Percentiles rank a stretch among this genome's conserved stretches.
These are phyloP conservation scores for Pichia scutulata DNA, from an alignment of 805 yeast genomes.

Conservation along the genomic window DNA sequence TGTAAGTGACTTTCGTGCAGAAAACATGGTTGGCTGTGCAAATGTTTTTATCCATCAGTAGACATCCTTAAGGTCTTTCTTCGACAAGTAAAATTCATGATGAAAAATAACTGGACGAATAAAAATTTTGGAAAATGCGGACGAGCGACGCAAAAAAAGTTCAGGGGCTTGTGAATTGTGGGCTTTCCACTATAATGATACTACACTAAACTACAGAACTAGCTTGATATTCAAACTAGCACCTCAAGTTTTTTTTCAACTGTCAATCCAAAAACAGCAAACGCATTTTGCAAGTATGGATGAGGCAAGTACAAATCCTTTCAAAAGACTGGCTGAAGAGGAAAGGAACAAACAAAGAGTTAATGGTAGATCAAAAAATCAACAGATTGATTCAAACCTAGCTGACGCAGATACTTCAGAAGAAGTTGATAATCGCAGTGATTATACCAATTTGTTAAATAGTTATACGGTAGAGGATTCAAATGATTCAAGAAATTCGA, in stretches of 20 bases:
- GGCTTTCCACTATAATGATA: too few species aligned
- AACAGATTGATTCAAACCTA: neutral
- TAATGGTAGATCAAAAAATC: neutral
- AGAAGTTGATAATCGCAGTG: neutral
- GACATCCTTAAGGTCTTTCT: neutral
- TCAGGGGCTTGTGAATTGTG: neutral
- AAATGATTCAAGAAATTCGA: neutral
- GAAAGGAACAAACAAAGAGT: neutral
- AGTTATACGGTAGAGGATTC: neutral
- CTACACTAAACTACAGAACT: neutral
- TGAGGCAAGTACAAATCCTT: constrained; percentile 4
- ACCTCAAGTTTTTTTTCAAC: neutral
- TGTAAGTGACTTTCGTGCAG: neutral
- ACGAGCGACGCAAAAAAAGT: neutral
- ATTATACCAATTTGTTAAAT: neutral
- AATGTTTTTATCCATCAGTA: neutral
- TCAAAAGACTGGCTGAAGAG: constrained; percentile 3
- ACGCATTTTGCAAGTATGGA: neutral
- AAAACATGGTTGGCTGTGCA: neutral
- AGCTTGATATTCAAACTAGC: neutral
- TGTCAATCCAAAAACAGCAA: too few species aligned
- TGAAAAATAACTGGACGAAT: neutral
- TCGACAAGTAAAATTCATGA: neutral
- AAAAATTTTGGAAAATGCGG: neutral
- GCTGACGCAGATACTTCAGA: neutral